These are phyloP conservation scores for Ophiostoma sp. DNA, from an alignment of 2,329 filamentous ascomycete genomes.

Conservation along the genomic window DNA sequence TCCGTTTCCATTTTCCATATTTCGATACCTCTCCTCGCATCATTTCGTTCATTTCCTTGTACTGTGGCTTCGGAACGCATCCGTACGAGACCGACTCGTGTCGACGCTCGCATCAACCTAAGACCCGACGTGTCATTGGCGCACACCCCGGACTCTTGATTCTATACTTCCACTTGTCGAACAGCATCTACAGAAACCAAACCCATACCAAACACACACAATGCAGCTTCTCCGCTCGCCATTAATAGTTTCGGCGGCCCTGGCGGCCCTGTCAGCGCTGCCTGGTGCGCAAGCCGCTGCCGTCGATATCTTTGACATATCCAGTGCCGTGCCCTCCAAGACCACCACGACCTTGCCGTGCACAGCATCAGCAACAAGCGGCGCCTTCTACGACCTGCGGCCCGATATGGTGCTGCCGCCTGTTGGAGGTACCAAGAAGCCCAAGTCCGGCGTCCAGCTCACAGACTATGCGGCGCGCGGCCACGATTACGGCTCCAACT, in stretches of 20 bases:
- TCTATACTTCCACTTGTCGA: background rate
- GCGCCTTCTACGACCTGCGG: slow-evolving; percentile 55
- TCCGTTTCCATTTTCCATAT: background rate
- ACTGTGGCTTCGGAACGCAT: background rate
- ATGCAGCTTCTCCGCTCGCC: slow-evolving; percentile 21
- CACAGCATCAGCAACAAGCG: slow-evolving; percentile 51
- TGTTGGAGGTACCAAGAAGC: slow-evolving; percentile 43
- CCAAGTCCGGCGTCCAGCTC: slow-evolving; percentile 39
- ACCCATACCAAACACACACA: background rate
- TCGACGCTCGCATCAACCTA: background rate
- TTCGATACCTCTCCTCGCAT: background rate
- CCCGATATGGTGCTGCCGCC: slow-evolving; percentile 46
- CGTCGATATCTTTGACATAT: background rate
- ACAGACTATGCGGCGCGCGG: slow-evolving; percentile 61
- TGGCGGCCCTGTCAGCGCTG: slow-evolving; percentile 17
- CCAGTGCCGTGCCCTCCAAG: slow-evolving; percentile 20
- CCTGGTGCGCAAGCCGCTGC: slow-evolving; percentile 11
- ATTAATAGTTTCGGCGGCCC: slow-evolving; percentile 17
- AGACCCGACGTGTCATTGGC: background rate
- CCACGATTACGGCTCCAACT: slow-evolving; percentile 73
- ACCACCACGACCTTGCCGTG: slow-evolving; percentile 45
- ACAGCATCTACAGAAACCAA: background rate
- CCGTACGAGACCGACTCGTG: background rate
- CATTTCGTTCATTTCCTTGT: background rate
- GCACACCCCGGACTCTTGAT: background rate